A percentile compares a stretch with the other conserved stretches of the same genome.
Evolutionary conservation across 2,329 filamentous ascomycete genomes (phyloP).

Genomic region (Monilinia aucupariae): DNA sequence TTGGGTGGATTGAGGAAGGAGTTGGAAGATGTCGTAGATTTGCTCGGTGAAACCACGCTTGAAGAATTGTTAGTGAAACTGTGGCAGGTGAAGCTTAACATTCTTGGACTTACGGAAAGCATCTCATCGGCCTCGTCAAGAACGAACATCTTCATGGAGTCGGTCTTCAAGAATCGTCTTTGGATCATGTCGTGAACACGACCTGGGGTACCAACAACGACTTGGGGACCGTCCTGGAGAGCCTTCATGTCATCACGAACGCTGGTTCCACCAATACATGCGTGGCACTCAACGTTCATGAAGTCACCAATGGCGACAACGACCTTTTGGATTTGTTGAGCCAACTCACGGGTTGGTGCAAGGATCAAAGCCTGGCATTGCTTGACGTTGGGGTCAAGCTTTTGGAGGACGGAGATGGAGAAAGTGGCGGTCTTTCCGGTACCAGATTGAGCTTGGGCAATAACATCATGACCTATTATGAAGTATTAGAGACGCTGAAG

Average conservation of each 20-base stretch:
- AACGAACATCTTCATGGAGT: constrained; percentile 99
- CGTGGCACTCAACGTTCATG: constrained; percentile 99
- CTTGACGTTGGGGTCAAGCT: constrained; percentile 93
- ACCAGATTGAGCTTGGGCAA: constrained; percentile 98
- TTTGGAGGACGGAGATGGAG: constrained; percentile 98
- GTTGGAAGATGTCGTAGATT: constrained; percentile 99
- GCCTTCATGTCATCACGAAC: constrained; percentile 99
- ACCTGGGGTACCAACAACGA: constrained; percentile 95
- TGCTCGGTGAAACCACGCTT: constrained; percentile 98
- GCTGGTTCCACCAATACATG: constrained; percentile 97
- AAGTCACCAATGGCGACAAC: constrained; percentile 98
- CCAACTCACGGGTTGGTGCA: constrained; percentile 95
- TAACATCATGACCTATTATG: constrained; percentile 82
- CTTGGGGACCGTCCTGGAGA: constrained; percentile 90
- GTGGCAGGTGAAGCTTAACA: neutral
- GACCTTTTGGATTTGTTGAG: constrained; percentile 99
- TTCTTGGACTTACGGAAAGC: constrained; percentile 64
- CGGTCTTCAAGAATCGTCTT: constrained; percentile 93
- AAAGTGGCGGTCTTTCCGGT: constrained; percentile 99
- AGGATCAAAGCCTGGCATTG: constrained; percentile 97
- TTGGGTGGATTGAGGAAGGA: constrained; percentile 95
- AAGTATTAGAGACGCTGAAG: constrained; percentile 24
- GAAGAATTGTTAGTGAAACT: constrained; percentile 36
- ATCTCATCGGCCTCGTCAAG: constrained; percentile 99
- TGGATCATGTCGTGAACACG: constrained; percentile 99